Evolutionary conservation across 2,329 filamentous ascomycete genomes (phyloP), one percentile per base, ranked within the genome.

Genomic region (Rhynchosporium graminicola): DNA sequence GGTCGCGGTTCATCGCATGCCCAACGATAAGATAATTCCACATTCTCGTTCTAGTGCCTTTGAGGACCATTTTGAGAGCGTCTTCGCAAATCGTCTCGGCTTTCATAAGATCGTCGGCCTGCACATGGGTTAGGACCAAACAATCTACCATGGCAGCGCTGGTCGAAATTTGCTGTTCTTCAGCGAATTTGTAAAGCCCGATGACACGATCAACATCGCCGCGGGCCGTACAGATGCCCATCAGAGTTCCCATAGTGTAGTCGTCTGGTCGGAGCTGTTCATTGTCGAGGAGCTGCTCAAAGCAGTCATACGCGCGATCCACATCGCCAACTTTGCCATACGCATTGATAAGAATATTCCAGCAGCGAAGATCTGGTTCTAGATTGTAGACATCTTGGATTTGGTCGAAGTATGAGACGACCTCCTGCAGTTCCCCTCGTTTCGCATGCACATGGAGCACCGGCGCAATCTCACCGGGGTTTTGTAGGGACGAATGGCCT

Each of bases 21-120:
- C 88, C 84, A 61, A 83, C 80, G 4, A 97, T 78, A 38, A 97
- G 77, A 59, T 85, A 81, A 72, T 97, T 97, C 90, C 91, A 97
- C 71, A 92, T 84, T 38, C 81, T 78, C 2, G 87, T 87, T 28
- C 82, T 78, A 1, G 81, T 78, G 1, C 85, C 81, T 20, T 79
- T 73, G 0, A 85, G 73, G 13, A 79, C 77, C 64, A 80, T 78
- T 12, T 76, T 75, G 28, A 87, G 78, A 38, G 86, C 81, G 50
- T 83, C 82, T 55, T 82, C 72, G 38, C 87, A 84, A 55, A 91
- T 77, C 45, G 77, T 77, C 73, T 87, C 82, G 3, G 88, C 88
- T 68, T 85, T 79, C 10, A 75, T 68, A 48, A 82, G 76, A 45
- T 79, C 75, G 28, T 82, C 82, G 62, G 86, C 83, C 54, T 81